A percentile compares a stretch with the other conserved stretches of the same genome.
These are phyloP conservation scores for Cetraspora pellucida DNA, from an alignment of 192 early-diverging fungal genomes.

Conservation along the genomic window DNA sequence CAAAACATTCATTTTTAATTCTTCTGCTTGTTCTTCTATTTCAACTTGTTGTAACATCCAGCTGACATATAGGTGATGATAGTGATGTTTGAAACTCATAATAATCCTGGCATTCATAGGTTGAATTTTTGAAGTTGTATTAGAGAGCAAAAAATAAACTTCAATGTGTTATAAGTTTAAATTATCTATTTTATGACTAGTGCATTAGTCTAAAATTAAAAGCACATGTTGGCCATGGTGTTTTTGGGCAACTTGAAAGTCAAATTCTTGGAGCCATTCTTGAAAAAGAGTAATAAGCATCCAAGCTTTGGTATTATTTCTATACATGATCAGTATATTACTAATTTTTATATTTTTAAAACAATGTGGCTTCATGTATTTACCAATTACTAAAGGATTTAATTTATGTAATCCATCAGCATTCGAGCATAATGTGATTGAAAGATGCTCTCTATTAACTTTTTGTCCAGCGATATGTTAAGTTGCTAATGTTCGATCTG, in stretches of 20 bases:
- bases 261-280: conserved; percentile 29
- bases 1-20: no score
- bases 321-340: conserved; percentile 14
- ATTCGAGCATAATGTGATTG: conserved; percentile 19
- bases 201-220: conserved; percentile 20
- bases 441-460: conserved; percentile 12
- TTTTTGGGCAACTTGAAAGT: neutral
- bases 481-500: neutral
- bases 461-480: neutral
- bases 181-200: conserved; percentile 10
- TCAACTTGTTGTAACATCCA: no score
- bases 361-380: conserved; percentile 19
- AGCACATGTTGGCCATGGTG: neutral
- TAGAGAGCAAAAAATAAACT: conserved; percentile 15
- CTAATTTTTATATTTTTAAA: conserved; percentile 30
- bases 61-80: no score
- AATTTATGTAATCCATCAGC: conserved; percentile 20
- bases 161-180: conserved; percentile 8
- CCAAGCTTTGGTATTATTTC: conserved; percentile 17
- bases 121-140: conserved; percentile 28
- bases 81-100: conserved; percentile 15
- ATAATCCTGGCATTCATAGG: conserved; percentile 28
- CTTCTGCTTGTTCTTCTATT: no score
- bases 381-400: conserved; percentile 28
- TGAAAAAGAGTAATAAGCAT: conserved; percentile 29